Percentiles rank a stretch among this genome's conserved stretches.
Evolutionary conservation across 2,329 filamentous ascomycete species (phyloP).

Genomic region (Thielaviopsis euricoi): DNA sequence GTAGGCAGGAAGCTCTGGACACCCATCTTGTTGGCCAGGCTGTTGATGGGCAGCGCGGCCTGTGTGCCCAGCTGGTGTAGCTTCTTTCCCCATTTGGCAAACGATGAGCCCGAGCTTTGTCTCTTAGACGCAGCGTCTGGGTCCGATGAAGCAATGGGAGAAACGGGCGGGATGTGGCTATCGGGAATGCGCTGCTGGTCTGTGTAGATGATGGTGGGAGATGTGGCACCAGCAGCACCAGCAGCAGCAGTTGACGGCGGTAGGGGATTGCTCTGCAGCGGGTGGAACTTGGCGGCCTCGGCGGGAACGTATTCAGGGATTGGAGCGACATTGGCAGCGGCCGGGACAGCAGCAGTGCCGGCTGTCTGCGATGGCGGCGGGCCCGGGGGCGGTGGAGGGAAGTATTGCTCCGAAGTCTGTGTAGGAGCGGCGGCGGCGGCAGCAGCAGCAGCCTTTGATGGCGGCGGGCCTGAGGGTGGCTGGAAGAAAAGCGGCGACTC

Average conservation of each 20-base stretch:
- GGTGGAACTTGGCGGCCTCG: background rate
- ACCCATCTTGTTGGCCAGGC: conserved; percentile 67
- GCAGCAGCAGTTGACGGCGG: too few species aligned
- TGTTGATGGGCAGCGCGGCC: conserved; percentile 47
- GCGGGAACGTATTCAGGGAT: conserved; percentile 3
- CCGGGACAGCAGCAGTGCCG: background rate
- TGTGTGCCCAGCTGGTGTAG: conserved; percentile 12
- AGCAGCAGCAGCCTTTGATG: background rate
- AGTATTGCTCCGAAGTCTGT: conserved; percentile 6
- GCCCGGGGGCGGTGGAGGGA: conserved; percentile 12
- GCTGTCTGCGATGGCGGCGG: conserved; percentile 3
- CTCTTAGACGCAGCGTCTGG: background rate
- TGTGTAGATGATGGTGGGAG: background rate
- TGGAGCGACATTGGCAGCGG: background rate
- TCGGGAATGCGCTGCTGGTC: background rate
- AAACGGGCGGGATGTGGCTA: background rate
- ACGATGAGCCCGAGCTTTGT: background rate
- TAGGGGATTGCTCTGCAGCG: conserved; percentile 1
- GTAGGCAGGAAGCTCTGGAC: conserved; percentile 73
- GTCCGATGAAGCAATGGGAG: background rate
- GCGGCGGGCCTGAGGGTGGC: too few species aligned
- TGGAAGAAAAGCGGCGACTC: background rate
- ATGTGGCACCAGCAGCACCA: background rate
- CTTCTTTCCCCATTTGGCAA: conserved; percentile 10
- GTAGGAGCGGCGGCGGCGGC: background rate